Conservation (phyloP, 139 green algal species). For the Pseudopediastrum boryanum region DNA sequence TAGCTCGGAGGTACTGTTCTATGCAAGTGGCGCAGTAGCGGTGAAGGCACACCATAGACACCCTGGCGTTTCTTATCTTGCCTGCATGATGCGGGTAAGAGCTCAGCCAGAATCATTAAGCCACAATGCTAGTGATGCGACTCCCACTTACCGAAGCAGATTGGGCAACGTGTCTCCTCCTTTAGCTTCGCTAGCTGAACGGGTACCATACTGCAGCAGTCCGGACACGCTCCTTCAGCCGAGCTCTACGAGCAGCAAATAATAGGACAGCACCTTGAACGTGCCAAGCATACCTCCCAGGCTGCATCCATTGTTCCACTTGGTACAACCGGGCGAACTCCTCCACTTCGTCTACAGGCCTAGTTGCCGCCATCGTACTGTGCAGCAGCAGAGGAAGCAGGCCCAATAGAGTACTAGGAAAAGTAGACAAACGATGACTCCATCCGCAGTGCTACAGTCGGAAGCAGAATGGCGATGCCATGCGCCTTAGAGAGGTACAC, state of each 20-base stretch:
- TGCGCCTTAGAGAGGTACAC: too few relatives aligned
- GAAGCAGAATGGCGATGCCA: too few relatives aligned
- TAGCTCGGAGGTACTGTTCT: constrained; percentile 36
- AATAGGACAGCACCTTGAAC: background rate
- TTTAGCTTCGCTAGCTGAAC: constrained; percentile 38
- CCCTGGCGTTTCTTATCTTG: constrained; percentile 22
- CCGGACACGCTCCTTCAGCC: background rate
- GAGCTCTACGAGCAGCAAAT: background rate
- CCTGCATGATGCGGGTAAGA: constrained; percentile 12
- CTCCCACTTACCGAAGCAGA: constrained; percentile 34
- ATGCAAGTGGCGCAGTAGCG: constrained; percentile 40
- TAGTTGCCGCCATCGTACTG: too few relatives aligned
- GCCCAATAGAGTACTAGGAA: too few relatives aligned
- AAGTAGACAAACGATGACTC: too few relatives aligned
- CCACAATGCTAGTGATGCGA: background rate
- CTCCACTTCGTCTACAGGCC: too few relatives aligned
- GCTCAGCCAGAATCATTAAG: background rate
- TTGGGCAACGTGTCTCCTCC: constrained; percentile 40
- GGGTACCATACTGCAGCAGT: constrained; percentile 14
- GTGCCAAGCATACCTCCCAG: constrained; percentile 11
- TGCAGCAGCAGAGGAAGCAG: too few relatives aligned
- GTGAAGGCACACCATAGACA: constrained; percentile 39
- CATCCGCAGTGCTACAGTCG: too few relatives aligned
- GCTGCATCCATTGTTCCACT: constrained; percentile 35
- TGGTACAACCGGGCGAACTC: constrained; percentile 20